These are phyloP conservation scores for Polytrichum formosum DNA, from an alignment of 225 moss, liverwort and hornwort species.

Conservation along the genomic window DNA sequence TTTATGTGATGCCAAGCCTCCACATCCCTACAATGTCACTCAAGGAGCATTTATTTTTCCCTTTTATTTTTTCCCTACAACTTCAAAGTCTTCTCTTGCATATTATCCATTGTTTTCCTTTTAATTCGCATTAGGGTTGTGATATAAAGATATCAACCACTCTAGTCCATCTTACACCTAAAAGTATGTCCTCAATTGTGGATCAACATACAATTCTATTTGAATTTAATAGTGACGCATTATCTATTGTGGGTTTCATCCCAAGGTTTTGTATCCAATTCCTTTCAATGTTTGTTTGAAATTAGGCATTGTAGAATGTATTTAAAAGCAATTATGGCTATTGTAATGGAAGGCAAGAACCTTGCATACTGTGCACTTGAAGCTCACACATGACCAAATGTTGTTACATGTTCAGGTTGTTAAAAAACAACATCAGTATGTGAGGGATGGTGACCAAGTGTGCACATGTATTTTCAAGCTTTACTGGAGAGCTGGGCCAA, in stretches of 20 bases:
- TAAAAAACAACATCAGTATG: neutral
- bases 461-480: conserved; percentile 33
- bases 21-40: neutral
- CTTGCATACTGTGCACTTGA: neutral
- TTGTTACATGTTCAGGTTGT: conserved; percentile 18
- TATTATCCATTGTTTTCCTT: neutral
- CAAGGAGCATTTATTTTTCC: neutral
- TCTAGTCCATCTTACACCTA: no score
- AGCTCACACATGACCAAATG: neutral
- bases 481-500: conserved; percentile 33
- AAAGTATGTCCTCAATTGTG: no score
- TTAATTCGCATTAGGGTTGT: no score
- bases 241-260: neutral
- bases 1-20: neutral
- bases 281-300: neutral
- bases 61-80: neutral
- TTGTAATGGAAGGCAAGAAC: neutral
- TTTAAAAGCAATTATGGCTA: neutral
- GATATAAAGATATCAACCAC: no score
- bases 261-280: neutral
- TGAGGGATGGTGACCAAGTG: conserved; percentile 14
- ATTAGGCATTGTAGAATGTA: neutral
- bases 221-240: no score
- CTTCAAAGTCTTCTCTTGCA: neutral
- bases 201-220: no score